Base-by-base conservation (phyloP, 108 stramenopile species). In the Chaetoceros muelleri region DNA sequence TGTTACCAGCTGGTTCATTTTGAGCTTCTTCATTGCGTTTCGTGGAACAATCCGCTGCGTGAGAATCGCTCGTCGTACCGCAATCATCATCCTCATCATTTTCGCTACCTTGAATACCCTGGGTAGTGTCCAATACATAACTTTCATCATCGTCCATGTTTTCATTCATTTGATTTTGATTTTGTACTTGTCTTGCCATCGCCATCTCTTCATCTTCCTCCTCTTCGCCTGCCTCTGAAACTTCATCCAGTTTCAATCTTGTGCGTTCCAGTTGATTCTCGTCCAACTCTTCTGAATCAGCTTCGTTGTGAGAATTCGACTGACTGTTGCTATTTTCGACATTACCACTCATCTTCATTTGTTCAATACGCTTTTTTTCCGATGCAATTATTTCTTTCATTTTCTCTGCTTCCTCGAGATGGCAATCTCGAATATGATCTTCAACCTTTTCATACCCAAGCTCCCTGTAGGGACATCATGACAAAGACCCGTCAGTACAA, bases 371-470 rank as follows among this genome's bases (percentile, higher is more conserved):
- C 53, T 72, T 71, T 54, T 81, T 58, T 59, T 91, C 90, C 51
- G 50, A 44, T 17, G 65, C 29, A 1, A 83, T 25, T 10, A 78
- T 66, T 25, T 72, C 62, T 16, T 62, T 65, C 1, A 80, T 78
- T 67, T 89, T 89, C 53, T 74, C 65, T 2, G 74, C 65, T 46
- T 86, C 91, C 1, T 61, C 65, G 44, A 53, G 49, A 29, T 65
- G 57, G 49, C 91, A 93, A 56, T 93, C 91, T 30, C 77, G 69
- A 31, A 93, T 62, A 61, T 93, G 91, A 26, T 89, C 91, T 61
- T 85, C 62, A 58, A 75, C 83, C 17, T 56, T 82, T 46, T 83
- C 79, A 71, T 93, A 93, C 18, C 85, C 87, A 27, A 93, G 63
- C 66, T 93, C 91, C 2, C 83, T 87, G 56, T 44, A 28, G 29